Conservation (phyloP, 495 filamentous ascomycete species). For the Penicillium angulare region DNA sequence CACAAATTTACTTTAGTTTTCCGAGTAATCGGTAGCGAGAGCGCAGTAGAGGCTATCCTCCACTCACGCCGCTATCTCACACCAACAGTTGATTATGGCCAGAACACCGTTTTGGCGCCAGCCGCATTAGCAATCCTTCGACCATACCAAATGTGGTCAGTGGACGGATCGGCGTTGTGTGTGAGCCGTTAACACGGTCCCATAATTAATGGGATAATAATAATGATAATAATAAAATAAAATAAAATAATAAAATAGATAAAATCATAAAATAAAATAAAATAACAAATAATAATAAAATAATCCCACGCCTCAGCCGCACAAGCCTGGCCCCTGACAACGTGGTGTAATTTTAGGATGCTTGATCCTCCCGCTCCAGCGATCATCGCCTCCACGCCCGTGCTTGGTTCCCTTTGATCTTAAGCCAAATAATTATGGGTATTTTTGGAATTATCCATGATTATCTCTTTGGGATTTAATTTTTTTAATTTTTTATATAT, state of each 20-base stretch:
- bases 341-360: constrained; percentile 12
- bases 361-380: constrained; percentile 35
- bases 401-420: constrained; percentile 24
- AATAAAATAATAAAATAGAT: neutral
- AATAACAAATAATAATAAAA: neutral
- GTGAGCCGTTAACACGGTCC: too few relatives aligned
- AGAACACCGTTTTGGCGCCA: constrained; percentile 4
- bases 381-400: constrained; percentile 29
- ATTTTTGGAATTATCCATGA: constrained; percentile 17
- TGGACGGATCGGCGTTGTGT: neutral
- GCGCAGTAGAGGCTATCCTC: neutral
- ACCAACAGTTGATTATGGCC: neutral
- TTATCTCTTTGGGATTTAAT: constrained; percentile 7
- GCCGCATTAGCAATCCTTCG: neutral
- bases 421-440: constrained; percentile 18
- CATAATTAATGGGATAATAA: too few relatives aligned
- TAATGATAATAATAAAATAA: neutral
- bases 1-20: constrained; percentile 2
- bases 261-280: neutral
- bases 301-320: constrained; percentile 26
- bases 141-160: neutral
- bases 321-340: constrained; percentile 10
- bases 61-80: constrained; percentile 1
- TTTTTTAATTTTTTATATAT: constrained; percentile 1
- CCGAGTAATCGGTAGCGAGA: constrained; percentile 13